Base-by-base conservation (phyloP, 768 basidiomycete species). In the Inosperma sp. region DNA sequence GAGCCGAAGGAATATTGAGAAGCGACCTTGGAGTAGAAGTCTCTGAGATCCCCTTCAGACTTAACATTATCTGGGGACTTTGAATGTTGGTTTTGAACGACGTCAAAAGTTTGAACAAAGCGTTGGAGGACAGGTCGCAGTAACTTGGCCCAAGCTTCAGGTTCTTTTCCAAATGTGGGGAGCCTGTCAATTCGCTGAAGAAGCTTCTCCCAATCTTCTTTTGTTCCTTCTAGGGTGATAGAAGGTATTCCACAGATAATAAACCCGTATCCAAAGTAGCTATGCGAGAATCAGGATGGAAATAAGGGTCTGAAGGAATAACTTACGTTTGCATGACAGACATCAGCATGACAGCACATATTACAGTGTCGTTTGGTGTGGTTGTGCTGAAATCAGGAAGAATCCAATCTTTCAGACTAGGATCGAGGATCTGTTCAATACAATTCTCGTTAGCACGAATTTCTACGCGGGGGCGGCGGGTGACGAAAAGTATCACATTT, bases 301-400 rank as follows among this genome's bases (percentile, higher is more conserved):
- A 35, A 22, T 42, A 14, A 13, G n/a, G 3, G 8, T 29, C 14
- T 26, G 37, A 21, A 14, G 10, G 9, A 22, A 45, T 10, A 6
- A 36, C 57, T 16, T 34, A 62, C 59, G 64, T 52, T 51, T 74
- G 70, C 59, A 74, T 54, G 17, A 66, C 69, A 5, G 70, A 65
- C 73, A 79, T 75, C 62, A 73, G 67, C 39, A 69, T 60, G 27
- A 73, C 66, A 5, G 73, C 66, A 29, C 63, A 70, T 1, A 68
- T 60, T n/a, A 65, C 65, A 2, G 56, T 66, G 43, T 77, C 76
- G 29, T 63, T 64, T 3, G 26, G 14, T 1, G 72, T 75, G 5
- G 77, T 78, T 2, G 77, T 79, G 7, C 70, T 65, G 56, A 79
- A 77, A 25, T 62, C 44, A 5, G 75, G 75, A 14, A 70, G 59